These are phyloP conservation scores for Cryptococcus wingfieldii DNA, from an alignment of 1,284 basidiomycete species.

Conservation along the genomic window DNA sequence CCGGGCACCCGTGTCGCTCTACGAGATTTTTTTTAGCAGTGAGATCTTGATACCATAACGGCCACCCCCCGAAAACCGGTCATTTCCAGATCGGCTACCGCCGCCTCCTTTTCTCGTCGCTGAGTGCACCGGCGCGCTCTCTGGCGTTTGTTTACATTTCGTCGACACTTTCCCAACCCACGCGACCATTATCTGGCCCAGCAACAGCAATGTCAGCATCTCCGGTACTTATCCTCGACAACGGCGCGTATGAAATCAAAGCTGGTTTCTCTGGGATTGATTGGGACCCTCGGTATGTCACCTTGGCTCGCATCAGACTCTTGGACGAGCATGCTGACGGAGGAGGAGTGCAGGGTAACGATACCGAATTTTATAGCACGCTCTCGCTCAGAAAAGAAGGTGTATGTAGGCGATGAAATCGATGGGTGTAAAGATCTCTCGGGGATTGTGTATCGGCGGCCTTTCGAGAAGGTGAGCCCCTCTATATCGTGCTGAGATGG, in stretches of 20 bases:
- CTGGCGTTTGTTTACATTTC: neutral
- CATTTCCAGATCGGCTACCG: neutral
- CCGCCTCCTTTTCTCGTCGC: neutral
- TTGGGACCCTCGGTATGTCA: slow-evolving; percentile 38
- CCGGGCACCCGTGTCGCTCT: no score
- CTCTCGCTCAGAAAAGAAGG: slow-evolving; percentile 70
- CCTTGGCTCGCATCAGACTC: neutral
- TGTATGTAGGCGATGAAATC: slow-evolving; percentile 78
- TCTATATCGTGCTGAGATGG: neutral
- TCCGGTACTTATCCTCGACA: slow-evolving; percentile 69
- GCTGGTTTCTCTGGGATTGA: slow-evolving; percentile 55
- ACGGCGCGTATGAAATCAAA: slow-evolving; percentile 78
- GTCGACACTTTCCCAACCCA: neutral
- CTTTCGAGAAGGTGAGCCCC: slow-evolving; percentile 72
- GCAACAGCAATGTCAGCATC: slow-evolving; percentile 27
- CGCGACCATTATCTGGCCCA: neutral
- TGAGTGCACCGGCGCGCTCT: neutral
- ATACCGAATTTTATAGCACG: slow-evolving; percentile 74
- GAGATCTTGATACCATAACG: no score
- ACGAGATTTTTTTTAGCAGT: no score
- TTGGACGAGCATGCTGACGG: neutral
- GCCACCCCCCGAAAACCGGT: neutral
- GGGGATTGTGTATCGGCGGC: slow-evolving; percentile 70
- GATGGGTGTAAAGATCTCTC: slow-evolving; percentile 69
- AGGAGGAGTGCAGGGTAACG: slow-evolving; percentile 46